Percentiles rank a stretch among this genome's conserved stretches.
These are phyloP conservation scores for Aspergillus cejpii DNA, from an alignment of 2,329 filamentous ascomycete genomes.

Conservation along the genomic window DNA sequence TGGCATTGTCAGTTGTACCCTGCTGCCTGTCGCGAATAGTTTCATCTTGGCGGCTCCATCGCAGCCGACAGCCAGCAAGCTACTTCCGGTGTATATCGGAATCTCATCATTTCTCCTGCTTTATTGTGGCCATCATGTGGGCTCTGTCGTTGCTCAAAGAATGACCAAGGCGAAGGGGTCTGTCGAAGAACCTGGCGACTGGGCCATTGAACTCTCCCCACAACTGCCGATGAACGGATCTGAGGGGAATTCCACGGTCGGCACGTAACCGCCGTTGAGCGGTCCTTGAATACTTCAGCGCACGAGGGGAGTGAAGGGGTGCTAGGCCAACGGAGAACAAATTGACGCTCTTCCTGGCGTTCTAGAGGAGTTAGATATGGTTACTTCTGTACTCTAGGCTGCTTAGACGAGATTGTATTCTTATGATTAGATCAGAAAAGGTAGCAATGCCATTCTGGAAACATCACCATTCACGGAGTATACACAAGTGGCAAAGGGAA, in stretches of 20 bases:
- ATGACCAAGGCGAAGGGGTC: constrained; percentile 41
- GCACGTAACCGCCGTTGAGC: neutral
- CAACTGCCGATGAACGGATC: neutral
- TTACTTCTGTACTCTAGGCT: too few relatives aligned
- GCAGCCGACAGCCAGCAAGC: constrained; percentile 53
- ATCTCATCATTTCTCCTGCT: constrained; percentile 53
- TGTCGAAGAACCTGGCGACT: constrained; percentile 35
- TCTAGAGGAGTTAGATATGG: too few relatives aligned
- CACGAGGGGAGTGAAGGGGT: too few relatives aligned
- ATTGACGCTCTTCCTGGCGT: too few relatives aligned
- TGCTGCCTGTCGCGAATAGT: constrained; percentile 64
- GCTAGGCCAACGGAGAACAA: too few relatives aligned
- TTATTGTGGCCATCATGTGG: constrained; percentile 46
- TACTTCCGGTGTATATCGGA: constrained; percentile 59
- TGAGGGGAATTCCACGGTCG: neutral
- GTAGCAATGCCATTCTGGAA: too few relatives aligned
- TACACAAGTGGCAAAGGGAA: too few relatives aligned
- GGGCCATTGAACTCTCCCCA: neutral
- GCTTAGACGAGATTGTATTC: too few relatives aligned
- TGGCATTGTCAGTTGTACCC: constrained; percentile 46
- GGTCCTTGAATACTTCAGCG: too few relatives aligned
- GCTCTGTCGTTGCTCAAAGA: constrained; percentile 42
- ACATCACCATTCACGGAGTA: too few relatives aligned
- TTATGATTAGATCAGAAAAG: too few relatives aligned
- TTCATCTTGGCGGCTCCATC: constrained; percentile 62